phyloP scores from a whole-genome alignment of 75 land plant genomes.

The Chamaecyparis obtusa region DNA sequence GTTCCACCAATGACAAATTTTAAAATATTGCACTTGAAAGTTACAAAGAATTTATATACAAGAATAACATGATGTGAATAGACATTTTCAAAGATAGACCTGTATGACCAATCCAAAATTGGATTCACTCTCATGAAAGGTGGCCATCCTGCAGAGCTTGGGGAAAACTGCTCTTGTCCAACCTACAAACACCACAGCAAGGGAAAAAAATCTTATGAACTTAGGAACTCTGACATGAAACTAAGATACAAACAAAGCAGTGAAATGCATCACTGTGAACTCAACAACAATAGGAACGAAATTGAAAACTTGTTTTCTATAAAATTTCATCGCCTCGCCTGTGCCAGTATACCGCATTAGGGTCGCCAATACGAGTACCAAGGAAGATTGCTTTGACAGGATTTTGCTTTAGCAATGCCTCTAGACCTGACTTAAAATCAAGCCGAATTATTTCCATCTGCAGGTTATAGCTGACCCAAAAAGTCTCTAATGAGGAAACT shows the following conservation, averaged over 20 bases:
- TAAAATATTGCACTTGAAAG: not conserved
- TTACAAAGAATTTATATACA: constrained; percentile 7
- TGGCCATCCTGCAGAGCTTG: constrained; percentile 97
- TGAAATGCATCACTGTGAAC: not conserved
- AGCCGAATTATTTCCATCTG: constrained; percentile 75
- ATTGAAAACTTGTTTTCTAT: not conserved
- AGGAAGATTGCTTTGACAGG: constrained; percentile 90
- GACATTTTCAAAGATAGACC: constrained; percentile 36
- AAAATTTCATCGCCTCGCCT: constrained; percentile 12
- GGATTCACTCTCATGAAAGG: constrained; percentile 98
- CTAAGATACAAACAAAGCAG: not conserved
- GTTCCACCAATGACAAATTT: not conserved
- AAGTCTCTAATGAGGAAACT: not conserved
- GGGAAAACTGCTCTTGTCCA: constrained; percentile 94
- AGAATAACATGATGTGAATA: not conserved
- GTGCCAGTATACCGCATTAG: constrained; percentile 73
- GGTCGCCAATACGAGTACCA: constrained; percentile 94
- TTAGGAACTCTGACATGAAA: not conserved
- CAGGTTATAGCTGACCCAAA: constrained; percentile 63
- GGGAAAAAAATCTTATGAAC: not conserved
- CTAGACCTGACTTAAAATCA: constrained; percentile 92
- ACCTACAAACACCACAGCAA: constrained; percentile 44
- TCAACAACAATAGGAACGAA: not conserved
- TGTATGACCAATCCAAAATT: constrained; percentile 97
- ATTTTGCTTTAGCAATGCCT: constrained; percentile 60